phyloP scores from a whole-genome alignment of 352 stramenopile genomes.

The Blastocystis sp. region DNA sequence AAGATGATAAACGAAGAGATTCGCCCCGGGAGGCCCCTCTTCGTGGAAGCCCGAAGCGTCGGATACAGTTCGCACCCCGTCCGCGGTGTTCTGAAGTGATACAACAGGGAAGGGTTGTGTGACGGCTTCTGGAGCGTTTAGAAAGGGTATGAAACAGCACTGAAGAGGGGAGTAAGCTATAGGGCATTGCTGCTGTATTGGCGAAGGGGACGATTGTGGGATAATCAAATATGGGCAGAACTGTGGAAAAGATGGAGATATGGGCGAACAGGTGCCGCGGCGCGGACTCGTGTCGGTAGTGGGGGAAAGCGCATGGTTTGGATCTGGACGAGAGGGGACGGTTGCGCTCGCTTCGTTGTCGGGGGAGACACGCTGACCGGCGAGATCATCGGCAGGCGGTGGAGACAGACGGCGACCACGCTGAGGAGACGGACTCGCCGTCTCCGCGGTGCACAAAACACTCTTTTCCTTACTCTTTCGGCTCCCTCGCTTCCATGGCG shows the following conservation, averaged over 20 bases:
- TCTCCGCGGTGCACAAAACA: background rate
- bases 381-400: too few relatives aligned
- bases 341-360: too few relatives aligned
- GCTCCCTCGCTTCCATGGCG: background rate
- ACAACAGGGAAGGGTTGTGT: background rate
- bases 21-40: slow-evolving; percentile 40
- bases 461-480: background rate
- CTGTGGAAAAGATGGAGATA: too few relatives aligned
- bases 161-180: background rate
- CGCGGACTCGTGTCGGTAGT: too few relatives aligned
- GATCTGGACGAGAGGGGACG: too few relatives aligned
- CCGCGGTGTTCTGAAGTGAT: background rate
- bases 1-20: slow-evolving; percentile 71
- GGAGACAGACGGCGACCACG: background rate
- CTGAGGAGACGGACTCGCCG: background rate
- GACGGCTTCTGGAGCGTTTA: background rate
- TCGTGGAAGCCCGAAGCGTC: slow-evolving; percentile 45
- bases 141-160: background rate
- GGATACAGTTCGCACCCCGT: slow-evolving; percentile 9
- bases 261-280: too few relatives aligned
- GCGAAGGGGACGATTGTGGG: background rate
- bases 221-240: background rate
- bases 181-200: background rate
- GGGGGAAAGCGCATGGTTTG: too few relatives aligned
- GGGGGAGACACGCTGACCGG: too few relatives aligned